Conservation (phyloP, 192 early-diverging fungal genomes). For the Borealophlyctis nickersoniae region DNA sequence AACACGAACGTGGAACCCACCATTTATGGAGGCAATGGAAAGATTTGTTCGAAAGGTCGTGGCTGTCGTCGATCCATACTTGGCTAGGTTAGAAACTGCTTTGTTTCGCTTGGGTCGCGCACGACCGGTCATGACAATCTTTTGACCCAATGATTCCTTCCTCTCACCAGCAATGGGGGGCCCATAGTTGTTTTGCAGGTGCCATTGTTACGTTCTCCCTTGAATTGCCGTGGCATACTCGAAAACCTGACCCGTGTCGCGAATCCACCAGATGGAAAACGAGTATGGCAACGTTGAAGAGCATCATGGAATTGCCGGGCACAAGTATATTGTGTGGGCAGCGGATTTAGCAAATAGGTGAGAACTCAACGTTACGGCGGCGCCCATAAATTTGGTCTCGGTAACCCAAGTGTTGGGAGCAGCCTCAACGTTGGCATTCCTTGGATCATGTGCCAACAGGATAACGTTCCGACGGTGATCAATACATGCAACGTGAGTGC, state of each 20-base stretch:
- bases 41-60: slow-evolving; percentile 45
- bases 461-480: slow-evolving; percentile 33
- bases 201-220: too few relatives aligned
- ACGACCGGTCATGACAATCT: not conserved
- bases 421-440: slow-evolving; percentile 45
- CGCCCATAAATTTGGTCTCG: not conserved
- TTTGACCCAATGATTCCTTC: too few relatives aligned
- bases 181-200: slow-evolving; percentile 2
- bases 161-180: not conserved
- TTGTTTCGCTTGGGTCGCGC: not conserved
- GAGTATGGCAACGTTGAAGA: slow-evolving; percentile 48
- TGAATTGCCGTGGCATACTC: too few relatives aligned
- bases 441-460: slow-evolving; percentile 64
- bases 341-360: slow-evolving; percentile 30
- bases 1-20: slow-evolving; percentile 46
- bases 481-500: slow-evolving; percentile 40
- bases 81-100: slow-evolving; percentile 18
- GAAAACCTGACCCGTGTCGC: too few relatives aligned
- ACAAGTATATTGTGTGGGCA: slow-evolving; percentile 39
- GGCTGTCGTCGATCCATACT: slow-evolving; percentile 29
- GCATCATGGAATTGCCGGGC: slow-evolving; percentile 21
- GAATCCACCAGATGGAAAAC: slow-evolving; percentile 66
- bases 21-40: slow-evolving; percentile 42
- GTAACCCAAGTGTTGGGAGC: slow-evolving; percentile 1
- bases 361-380: slow-evolving; percentile 3